A percentile compares a stretch with the other conserved stretches of the same genome.
Evolutionary conservation across 1,139 yeast genomes (phyloP).

Genomic region (Magnusiomyces suaveolens): DNA sequence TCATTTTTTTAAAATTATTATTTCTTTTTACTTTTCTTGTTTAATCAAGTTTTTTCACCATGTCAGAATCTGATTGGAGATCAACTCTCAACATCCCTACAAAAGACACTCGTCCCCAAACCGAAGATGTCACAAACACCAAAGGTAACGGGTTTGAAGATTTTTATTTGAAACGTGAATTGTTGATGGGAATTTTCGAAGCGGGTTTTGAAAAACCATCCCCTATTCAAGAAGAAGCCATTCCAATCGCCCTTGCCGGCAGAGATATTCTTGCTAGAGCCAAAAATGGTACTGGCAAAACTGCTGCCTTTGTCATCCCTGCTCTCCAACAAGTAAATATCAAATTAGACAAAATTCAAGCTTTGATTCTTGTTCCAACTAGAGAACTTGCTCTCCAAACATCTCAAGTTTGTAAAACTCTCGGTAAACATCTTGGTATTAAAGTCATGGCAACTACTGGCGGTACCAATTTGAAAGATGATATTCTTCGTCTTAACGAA

Average conservation of each 20-base stretch:
- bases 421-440: slow-evolving; percentile 86
- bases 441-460: slow-evolving; percentile 99
- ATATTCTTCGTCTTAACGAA: slow-evolving; percentile 82
- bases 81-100: slow-evolving; percentile 60
- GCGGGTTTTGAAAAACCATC: slow-evolving; percentile 98
- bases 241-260: slow-evolving; percentile 91
- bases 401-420: slow-evolving; percentile 93
- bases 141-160: slow-evolving; percentile 91
- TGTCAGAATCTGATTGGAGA: slow-evolving; percentile 49
- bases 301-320: slow-evolving; percentile 92
- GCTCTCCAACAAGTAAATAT: slow-evolving; percentile 79
- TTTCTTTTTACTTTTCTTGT: background rate
- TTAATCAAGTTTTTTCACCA: background rate
- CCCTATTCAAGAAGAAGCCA: slow-evolving; percentile 95
- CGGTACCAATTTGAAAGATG: slow-evolving; percentile 91
- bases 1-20: no score
- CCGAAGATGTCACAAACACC: slow-evolving; percentile 89
- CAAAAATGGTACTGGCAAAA: slow-evolving; percentile 96
- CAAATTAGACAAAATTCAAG: slow-evolving; percentile 74
- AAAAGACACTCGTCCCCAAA: slow-evolving; percentile 86
- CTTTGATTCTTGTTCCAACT: slow-evolving; percentile 82
- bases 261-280: slow-evolving; percentile 97
- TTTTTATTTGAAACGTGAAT: slow-evolving; percentile 80
- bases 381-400: slow-evolving; percentile 96
- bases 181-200: slow-evolving; percentile 96